Evolutionary conservation across 345 rosid species (phyloP), one percentile per base, ranked within the genome.

Genomic region (Arabidopsis thaliana): DNA sequence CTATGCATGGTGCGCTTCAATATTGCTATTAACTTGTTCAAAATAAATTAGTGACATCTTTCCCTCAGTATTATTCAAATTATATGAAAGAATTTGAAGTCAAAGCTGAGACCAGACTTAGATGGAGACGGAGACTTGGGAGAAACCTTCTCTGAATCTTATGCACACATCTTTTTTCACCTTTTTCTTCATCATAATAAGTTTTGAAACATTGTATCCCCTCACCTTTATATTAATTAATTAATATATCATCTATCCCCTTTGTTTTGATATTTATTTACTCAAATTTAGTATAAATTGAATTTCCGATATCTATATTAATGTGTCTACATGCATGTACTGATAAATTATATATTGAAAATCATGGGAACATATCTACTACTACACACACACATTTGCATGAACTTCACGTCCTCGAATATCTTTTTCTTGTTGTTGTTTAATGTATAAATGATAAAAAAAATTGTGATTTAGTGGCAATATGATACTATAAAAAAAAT

Each of bases 101-200:
- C 61, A 67, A 52, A 66, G 58, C 0, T 23, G 48, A 52, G 44
- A 53, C n/a, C 23, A 65, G 32, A 48, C 6, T 46, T 65, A 33
- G 20, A 33, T 53, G 40, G 6, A 56, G 38, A 69, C 55, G 20
- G 20, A 28, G 32, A 28, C 32, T 20, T 20, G 32, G 41, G 13
- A 42, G 8, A 37, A 51, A 50, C 34, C 62, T 56, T 69, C 73
- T 55, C 64, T 55, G 48, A 46, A 59, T 59, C 36, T 8, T 40
- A 13, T 33, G 46, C 44, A 52, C 44, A 58, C 46, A 37, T 68
- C 28, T 40, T 25, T 46, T 46, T 51, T 11, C 44, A 40, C 40
- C 8, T 25, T 69, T 41, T 22, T 20, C 56, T 23, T 28, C 40
- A 4, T 51, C 46, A 32, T 25, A 40, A 25, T 40, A 40, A 10